Conservation (phyloP, 495 filamentous ascomycete genomes). For the Opeltia flavorubescens region DNA sequence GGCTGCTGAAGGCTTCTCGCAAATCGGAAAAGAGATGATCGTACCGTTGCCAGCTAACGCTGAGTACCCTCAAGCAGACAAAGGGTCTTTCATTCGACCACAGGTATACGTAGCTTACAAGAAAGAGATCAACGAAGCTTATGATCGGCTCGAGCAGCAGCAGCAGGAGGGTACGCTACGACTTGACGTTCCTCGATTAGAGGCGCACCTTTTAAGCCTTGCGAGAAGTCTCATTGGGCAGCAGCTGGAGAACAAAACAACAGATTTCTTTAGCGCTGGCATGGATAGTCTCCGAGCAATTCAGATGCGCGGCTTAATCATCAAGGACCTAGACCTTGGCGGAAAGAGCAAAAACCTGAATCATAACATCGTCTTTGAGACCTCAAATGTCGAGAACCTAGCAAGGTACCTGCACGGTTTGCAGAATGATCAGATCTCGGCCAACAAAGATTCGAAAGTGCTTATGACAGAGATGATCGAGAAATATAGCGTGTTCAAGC, state of each 20-base stretch:
- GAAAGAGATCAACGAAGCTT: conserved; percentile 33
- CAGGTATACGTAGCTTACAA: conserved; percentile 35
- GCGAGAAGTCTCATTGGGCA: conserved; percentile 28
- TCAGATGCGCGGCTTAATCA: conserved; percentile 36
- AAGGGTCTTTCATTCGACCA: conserved; percentile 41
- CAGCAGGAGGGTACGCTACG: conserved; percentile 16
- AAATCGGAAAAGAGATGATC: conserved; percentile 40
- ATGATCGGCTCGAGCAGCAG: conserved; percentile 22
- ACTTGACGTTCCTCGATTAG: conserved; percentile 25
- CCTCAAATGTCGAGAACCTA: conserved; percentile 30
- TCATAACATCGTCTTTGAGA: conserved; percentile 39
- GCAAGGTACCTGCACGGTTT: conserved; percentile 30
- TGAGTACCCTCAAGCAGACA: conserved; percentile 38
- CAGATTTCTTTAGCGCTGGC: conserved; percentile 41
- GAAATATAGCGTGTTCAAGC: conserved; percentile 33
- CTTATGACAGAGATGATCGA: conserved; percentile 32
- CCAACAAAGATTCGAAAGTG: conserved; percentile 18
- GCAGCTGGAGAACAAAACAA: conserved; percentile 22
- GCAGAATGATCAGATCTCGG: conserved; percentile 19
- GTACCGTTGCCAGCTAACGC: conserved; percentile 26
- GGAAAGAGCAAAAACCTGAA: conserved; percentile 17
- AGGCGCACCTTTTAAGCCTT: conserved; percentile 27
- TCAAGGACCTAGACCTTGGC: conserved; percentile 29
- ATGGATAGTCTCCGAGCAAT: conserved; percentile 50
- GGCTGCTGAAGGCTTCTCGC: conserved; percentile 37